phyloP scores from a whole-genome alignment of 768 basidiomycete genomes.

The Rubroboletus pulcherrimus region DNA sequence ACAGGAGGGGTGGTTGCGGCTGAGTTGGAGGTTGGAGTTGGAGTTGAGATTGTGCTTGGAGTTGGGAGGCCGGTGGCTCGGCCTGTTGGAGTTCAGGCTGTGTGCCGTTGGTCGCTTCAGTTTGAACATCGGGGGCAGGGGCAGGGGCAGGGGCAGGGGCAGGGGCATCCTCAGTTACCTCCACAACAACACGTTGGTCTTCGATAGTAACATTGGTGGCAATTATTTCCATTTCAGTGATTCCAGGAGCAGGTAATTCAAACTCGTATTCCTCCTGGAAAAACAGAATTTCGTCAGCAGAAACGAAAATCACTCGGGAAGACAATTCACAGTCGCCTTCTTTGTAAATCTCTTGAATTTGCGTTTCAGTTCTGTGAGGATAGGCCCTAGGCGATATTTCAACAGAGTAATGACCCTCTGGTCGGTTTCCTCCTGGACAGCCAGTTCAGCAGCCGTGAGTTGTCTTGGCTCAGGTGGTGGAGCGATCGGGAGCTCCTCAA shows the following conservation, averaged over 20 bases:
- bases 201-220: constrained; percentile 38
- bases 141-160: constrained; percentile 10
- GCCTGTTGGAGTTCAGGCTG: constrained; percentile 13
- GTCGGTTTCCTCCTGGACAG: constrained; percentile 80
- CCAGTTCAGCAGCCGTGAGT: constrained; percentile 78
- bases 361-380: constrained; percentile 84
- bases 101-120: constrained; percentile 41
- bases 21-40: constrained; percentile 35
- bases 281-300: constrained; percentile 9
- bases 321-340: constrained; percentile 58
- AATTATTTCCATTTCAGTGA: constrained; percentile 32
- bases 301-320: not conserved
- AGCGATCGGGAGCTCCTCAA: constrained; percentile 84
- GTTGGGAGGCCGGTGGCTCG: constrained; percentile 27
- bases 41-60: constrained; percentile 36
- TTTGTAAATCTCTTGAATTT: constrained; percentile 91
- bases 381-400: constrained; percentile 86
- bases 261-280: constrained; percentile 73
- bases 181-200: constrained; percentile 40
- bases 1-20: constrained; percentile 47
- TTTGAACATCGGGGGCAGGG: constrained; percentile 21
- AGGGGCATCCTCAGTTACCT: constrained; percentile 37
- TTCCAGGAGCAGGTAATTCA: constrained; percentile 32
- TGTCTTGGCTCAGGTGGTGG: constrained; percentile 85
- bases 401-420: constrained; percentile 72